Base-by-base conservation (phyloP, 2,329 filamentous ascomycete species). In the Dendrostoma leiphaemia region DNA sequence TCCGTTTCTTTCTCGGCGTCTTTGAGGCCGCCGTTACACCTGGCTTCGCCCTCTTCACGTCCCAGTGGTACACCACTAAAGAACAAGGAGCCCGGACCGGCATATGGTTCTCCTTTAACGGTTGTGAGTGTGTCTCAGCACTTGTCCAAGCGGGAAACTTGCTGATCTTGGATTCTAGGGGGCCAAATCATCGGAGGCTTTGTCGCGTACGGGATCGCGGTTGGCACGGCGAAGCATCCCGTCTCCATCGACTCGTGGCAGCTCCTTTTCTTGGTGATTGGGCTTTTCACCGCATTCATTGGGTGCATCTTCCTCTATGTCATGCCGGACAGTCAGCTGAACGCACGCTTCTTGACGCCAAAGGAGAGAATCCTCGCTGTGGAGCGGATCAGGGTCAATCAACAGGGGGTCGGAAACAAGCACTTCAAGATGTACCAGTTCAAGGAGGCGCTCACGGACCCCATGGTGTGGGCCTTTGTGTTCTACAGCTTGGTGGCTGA, bases 51-150 rank as follows among this genome's bases (percentile, higher is more conserved):
- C 73, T 90, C 1, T 77, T 90, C 60, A 89, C 85, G 1, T 81
- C 76, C 3, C 84, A 88, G 69, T 90, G 86, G 86, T 90, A 89
- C 62, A 89, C 87, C 1, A 84, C 84, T 65, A 75, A 76, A 51
- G 86, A 90, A 65, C 86, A 89, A 69, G 83, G 82, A 2, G 71
- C 75, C 0, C 73, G 86, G 8, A 81, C 80, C 1, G 80, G 79
- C 4, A 80, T 88, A 52, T 90, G 86, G 86, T 89, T 88, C 69
- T 79, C 40, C 3, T 88, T 86, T 71, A 69, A 68, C 49, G 67
- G 71, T 23, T 67, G n/a, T n/a, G n/a, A n/a, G n/a, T n/a, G n/a
- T n/a, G n/a, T n/a, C n/a, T n/a, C n/a, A n/a, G n/a, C n/a, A n/a
- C n/a, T n/a, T n/a, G n/a, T n/a, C n/a, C n/a, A n/a, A n/a, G n/a